Base-by-base conservation (phyloP, 192 early-diverging fungal species). In the Coemansia sp. region DNA sequence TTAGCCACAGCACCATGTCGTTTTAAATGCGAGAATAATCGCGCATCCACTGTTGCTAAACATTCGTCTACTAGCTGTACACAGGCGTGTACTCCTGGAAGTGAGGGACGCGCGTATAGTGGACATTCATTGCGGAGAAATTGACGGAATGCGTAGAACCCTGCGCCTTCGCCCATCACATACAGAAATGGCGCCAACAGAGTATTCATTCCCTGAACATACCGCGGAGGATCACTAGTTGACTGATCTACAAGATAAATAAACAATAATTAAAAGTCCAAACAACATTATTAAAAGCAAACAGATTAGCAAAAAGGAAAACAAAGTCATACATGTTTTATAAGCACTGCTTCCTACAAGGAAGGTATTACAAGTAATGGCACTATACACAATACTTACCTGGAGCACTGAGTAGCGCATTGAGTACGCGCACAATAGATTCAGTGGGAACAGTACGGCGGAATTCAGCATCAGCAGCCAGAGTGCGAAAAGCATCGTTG, bases 141-240 rank as follows among this genome's bases (percentile, higher is more conserved):
- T 21, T 88, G 88, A 4, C 91, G 87, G 69, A 93, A 96, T 9
- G 90, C 84, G 65, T 87, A 93, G 58, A 93, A 96, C 6, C 92
- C 93, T 48, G 94, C 94, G 61, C 95, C 83, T 77, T 98, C 96
- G 47, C 91, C 87, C 90, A 98, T 90, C 0, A 89, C 88, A 61
- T 88, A 94, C 19, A 96, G 76, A 66, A 98, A 96, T 27, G 96
- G 96, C 16, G 93, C 93, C 48, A 85, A 83, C 49, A 96, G 82
- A 41, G 94, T 92, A 76, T 96, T 98, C 92, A 98, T 96, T 21
- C 94, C 94, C 74, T 94, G 94, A 21, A 96, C 94, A 74, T 98
- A 94, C 85, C 48, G 75, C 41, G 69, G 76, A 47, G 76, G 76
- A 38, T 84, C 67, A 64, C 79, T 55, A 14, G 78, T 28, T 55